Evolutionary conservation across 129 eudicot genomes (phyloP), one percentile per base, ranked within the genome.

Genomic region (Gnaphalium uliginosum): DNA sequence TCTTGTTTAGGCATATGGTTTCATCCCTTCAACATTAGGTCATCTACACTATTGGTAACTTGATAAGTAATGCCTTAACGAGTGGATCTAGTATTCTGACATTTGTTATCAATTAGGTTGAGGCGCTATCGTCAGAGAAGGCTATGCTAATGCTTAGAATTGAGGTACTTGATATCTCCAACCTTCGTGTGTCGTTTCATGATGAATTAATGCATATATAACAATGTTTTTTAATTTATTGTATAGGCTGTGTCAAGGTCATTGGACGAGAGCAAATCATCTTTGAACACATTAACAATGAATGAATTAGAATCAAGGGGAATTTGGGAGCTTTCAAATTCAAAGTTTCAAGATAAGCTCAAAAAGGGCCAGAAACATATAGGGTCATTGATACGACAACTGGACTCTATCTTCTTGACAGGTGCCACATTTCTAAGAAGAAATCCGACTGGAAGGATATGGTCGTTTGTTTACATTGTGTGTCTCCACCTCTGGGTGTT

Each of bases 401-500:
- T 90, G 83, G 98, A 93, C 78, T 82, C 89, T 3, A 83, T 90
- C 50, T 93, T 84, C 63, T 85, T 78, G 15, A 84, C 90, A 15
- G 96, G 96, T 14, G 83, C 84, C 4, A 50, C 88, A 15, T 88
- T 90, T 61, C 77, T 93, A n/a, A 81, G 89, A 72, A 78, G 96
- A 68, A 93, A 90, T 69, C 88, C 97, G 15, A 81, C 83, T 15
- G 96, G 89, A 71, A 90, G 84, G 63, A 63, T 79, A 9, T 93
- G 92, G 92, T 84, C 92, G 26, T 13, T 84, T 32, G 79, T 84
- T 17, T 93, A 93, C 85, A 76, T 93, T 15, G 86, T 82, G 37
- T 90, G 89, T 78, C 96, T 93, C 69, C 98, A 93, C 75, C 68
- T 93, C 5, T 93, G 98, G 98, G 98, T 90, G 68, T 50, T 90